Percentiles rank a stretch among this genome's conserved stretches.
phyloP scores from a whole-genome alignment of 441 rosid genomes.

The Macaranga tanarius region DNA sequence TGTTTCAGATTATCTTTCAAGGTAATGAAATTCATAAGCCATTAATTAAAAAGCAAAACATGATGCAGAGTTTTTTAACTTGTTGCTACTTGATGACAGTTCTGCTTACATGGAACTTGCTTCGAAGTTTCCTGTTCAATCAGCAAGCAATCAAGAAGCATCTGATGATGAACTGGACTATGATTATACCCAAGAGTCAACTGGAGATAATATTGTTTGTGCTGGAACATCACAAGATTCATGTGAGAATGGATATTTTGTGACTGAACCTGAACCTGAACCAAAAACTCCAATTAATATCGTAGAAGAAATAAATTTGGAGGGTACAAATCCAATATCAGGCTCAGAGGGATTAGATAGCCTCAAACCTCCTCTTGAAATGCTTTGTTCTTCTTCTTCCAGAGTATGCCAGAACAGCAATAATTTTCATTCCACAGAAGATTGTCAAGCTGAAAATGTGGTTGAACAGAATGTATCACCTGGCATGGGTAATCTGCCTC shows the following conservation, averaged over 20 bases:
- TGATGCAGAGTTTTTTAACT: not conserved
- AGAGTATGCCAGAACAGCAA: not conserved
- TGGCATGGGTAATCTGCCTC: not conserved
- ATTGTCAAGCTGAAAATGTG: not conserved
- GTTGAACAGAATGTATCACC: not conserved
- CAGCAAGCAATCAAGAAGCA: not conserved
- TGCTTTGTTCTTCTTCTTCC: not conserved
- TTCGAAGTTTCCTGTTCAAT: slow-evolving; percentile 14
- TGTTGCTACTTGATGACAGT: slow-evolving; percentile 2
- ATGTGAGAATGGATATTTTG: not conserved
- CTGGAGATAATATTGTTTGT: not conserved
- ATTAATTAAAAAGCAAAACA: not conserved
- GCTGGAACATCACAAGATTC: not conserved
- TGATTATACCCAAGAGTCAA: not conserved
- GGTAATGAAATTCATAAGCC: slow-evolving; percentile 33
- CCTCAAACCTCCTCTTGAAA: not conserved
- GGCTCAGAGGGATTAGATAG: not conserved
- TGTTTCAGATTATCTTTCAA: slow-evolving; percentile 57
- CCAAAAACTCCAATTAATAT: not conserved
- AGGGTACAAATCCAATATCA: not conserved
- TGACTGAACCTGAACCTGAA: slow-evolving; percentile 1
- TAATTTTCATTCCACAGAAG: not conserved
- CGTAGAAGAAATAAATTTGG: not conserved
- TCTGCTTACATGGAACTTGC: slow-evolving; percentile 20
- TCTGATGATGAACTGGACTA: not conserved